phyloP scores from a whole-genome alignment of 306 rosid genomes.

The Erythrophleum fordii region DNA sequence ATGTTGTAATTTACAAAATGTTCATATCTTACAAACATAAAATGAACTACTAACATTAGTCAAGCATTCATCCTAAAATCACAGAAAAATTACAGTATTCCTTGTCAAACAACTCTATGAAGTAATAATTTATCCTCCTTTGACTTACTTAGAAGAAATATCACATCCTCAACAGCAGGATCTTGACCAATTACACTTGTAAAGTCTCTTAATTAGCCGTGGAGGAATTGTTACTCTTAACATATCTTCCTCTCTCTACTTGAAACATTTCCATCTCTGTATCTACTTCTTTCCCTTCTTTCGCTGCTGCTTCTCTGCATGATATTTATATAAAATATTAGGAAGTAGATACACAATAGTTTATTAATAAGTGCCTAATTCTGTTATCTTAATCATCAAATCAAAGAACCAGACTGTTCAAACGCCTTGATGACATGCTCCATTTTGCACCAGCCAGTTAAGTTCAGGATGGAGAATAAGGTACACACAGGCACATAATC shows the following conservation, averaged over 20 bases:
- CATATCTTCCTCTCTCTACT: background rate
- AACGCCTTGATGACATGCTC: slow-evolving; percentile 3
- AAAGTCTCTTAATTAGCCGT: slow-evolving; percentile 4
- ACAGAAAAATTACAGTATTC: background rate
- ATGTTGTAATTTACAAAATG: background rate
- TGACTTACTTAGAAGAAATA: background rate
- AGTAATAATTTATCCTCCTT: slow-evolving; percentile 7
- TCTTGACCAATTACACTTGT: slow-evolving; percentile 9
- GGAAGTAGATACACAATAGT: background rate
- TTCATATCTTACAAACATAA: background rate
- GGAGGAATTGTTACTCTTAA: background rate
- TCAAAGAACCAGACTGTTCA: slow-evolving; percentile 12
- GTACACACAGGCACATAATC: background rate
- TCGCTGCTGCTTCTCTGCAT: slow-evolving; percentile 62
- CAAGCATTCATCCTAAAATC: slow-evolving; percentile 4
- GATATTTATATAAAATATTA: slow-evolving; percentile 11
- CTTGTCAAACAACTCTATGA: slow-evolving; percentile 1
- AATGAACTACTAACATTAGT: background rate
- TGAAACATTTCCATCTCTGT: background rate
- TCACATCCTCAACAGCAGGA: slow-evolving; percentile 1
- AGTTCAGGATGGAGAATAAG: slow-evolving; percentile 25
- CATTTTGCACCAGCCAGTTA: slow-evolving; percentile 26
- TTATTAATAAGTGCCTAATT: slow-evolving; percentile 1
- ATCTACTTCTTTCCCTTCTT: slow-evolving; percentile 54
- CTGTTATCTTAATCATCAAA: slow-evolving; percentile 16